Evolutionary conservation across 1,139 yeast species (phyloP).

Genomic region (Yarrowia galli): DNA sequence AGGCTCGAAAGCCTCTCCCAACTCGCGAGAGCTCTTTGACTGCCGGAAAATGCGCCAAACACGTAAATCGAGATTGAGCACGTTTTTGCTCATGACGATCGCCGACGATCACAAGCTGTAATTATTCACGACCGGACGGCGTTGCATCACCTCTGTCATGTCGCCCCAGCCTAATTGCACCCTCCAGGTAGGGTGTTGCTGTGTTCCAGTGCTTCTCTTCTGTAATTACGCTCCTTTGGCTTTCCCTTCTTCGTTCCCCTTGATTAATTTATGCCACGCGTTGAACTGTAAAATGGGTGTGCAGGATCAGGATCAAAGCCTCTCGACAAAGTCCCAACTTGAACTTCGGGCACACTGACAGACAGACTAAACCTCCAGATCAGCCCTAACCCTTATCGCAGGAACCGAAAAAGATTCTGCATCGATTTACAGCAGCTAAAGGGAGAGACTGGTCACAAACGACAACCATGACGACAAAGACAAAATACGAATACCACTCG

Average conservation of each 20-base stretch:
- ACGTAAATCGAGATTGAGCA: background rate
- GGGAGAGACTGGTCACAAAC: background rate
- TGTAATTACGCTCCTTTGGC: background rate
- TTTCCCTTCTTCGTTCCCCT: conserved; percentile 21
- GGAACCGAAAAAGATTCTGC: conserved; percentile 9
- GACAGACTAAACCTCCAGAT: background rate
- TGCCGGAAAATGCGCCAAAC: too few relatives aligned
- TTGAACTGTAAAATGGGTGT: background rate
- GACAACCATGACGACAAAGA: background rate
- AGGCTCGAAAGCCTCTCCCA: too few relatives aligned
- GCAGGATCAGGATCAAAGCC: too few relatives aligned
- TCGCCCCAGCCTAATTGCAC: background rate
- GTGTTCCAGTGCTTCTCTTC: too few relatives aligned
- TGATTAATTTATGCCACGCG: conserved; percentile 15
- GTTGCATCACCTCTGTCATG: conserved; percentile 1
- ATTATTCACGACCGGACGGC: background rate
- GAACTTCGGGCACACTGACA: background rate
- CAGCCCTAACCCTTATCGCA: conserved; percentile 16
- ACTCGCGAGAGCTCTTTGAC: too few relatives aligned
- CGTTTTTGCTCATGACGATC: background rate
- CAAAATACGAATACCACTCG: conserved; percentile 41
- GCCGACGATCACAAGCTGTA: conserved; percentile 6
- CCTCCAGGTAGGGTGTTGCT: too few relatives aligned
- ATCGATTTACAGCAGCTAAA: background rate
- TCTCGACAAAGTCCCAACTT: background rate